These are phyloP conservation scores for Penicillium oxalicum DNA, from an alignment of 2,329 filamentous ascomycete species.

Conservation along the genomic window DNA sequence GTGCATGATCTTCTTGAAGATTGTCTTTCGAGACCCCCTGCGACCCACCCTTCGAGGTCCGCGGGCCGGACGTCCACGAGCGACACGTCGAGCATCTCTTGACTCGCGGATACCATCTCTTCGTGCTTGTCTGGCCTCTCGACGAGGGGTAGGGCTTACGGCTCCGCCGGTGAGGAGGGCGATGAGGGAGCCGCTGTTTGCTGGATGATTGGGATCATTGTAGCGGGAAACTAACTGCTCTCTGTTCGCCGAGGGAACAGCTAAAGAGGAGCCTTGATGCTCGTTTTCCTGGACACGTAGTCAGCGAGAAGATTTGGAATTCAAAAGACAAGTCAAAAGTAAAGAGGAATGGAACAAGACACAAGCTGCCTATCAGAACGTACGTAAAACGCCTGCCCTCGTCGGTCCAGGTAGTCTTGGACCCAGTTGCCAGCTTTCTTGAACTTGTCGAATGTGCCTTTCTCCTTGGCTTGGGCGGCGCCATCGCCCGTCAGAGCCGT, in stretches of 20 bases:
- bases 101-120: neutral
- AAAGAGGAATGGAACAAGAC: too few relatives aligned
- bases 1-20: slow-evolving; percentile 6
- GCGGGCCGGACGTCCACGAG: slow-evolving; percentile 1
- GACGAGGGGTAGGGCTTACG: neutral
- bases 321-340: too few relatives aligned
- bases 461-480: neutral
- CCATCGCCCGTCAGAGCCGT: neutral
- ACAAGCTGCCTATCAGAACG: neutral
- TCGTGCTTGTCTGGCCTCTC: neutral
- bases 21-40: neutral
- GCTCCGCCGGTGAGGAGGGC: slow-evolving; percentile 9
- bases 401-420: slow-evolving; percentile 11
- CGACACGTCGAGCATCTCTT: neutral
- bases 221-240: slow-evolving; percentile 7
- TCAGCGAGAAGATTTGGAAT: too few relatives aligned
- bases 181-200: slow-evolving; percentile 9
- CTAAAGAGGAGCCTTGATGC: slow-evolving; percentile 5
- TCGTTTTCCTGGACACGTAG: slow-evolving; percentile 2
- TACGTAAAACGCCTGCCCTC: slow-evolving; percentile 7
- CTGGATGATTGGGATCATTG: slow-evolving; percentile 8
- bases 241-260: neutral
- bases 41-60: slow-evolving; percentile 1
- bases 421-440: slow-evolving; percentile 7
- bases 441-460: neutral